These are phyloP conservation scores for Ascoidea tarda DNA, from an alignment of 805 yeast genomes.

Conservation along the genomic window DNA sequence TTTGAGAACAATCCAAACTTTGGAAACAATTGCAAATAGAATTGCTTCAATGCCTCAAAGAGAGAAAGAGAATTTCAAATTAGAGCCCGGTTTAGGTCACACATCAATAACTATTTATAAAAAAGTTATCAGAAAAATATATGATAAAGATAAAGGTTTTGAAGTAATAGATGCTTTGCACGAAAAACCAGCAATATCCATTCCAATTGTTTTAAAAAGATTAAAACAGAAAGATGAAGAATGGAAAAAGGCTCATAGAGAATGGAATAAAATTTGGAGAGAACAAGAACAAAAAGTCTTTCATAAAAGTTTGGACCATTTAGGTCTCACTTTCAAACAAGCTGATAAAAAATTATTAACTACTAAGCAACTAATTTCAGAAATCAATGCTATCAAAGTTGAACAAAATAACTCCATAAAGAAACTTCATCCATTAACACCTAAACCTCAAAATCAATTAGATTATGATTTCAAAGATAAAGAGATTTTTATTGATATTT, in stretches of 20 bases:
- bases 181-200: constrained; percentile 89
- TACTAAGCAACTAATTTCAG: constrained; percentile 80
- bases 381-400: constrained; percentile 80
- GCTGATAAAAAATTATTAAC: constrained; percentile 88
- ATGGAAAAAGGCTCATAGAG: constrained; percentile 96
- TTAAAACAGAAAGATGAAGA: constrained; percentile 97
- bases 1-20: constrained; percentile 84
- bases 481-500: constrained; percentile 46
- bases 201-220: constrained; percentile 84
- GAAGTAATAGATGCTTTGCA: constrained; percentile 94
- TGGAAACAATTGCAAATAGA: constrained; percentile 89
- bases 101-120: constrained; percentile 84
- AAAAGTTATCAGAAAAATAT: constrained; percentile 82
- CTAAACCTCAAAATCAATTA: constrained; percentile 49
- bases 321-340: constrained; percentile 93
- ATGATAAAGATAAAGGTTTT: constrained; percentile 88
- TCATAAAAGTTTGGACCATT: constrained; percentile 85
- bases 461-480: constrained; percentile 39
- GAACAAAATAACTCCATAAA: constrained; percentile 66
- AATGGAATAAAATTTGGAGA: constrained; percentile 99
- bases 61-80: constrained; percentile 72
- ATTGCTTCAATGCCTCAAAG: constrained; percentile 87
- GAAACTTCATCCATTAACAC: constrained; percentile 56
- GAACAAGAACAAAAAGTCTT: constrained; percentile 93
- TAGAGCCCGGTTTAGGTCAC: constrained; percentile 90